phyloP scores from a whole-genome alignment of 1,139 yeast genomes.

The Debaryomyces nepalensis region DNA sequence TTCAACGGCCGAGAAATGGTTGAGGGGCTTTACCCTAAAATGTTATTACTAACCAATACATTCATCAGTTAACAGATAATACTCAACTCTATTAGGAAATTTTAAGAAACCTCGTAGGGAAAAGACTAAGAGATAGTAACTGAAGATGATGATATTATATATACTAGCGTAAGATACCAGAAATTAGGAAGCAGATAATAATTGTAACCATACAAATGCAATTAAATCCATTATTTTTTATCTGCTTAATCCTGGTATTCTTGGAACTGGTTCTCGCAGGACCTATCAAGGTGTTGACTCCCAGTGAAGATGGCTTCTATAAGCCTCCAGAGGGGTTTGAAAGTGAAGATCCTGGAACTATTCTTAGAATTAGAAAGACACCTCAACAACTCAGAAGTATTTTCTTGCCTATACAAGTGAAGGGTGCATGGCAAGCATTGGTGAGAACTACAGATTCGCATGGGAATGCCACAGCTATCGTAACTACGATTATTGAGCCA shows the following conservation, averaged over 20 bases:
- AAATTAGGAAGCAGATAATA: constrained; percentile 1
- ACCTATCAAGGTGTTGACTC: constrained; percentile 12
- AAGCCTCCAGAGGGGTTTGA: constrained; percentile 28
- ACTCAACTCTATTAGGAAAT: too few species aligned
- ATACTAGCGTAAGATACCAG: background rate
- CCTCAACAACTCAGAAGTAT: constrained; percentile 25
- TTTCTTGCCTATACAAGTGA: constrained; percentile 22
- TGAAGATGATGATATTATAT: too few species aligned
- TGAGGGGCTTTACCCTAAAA: too few species aligned
- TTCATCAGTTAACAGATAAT: too few species aligned
- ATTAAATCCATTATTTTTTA: background rate
- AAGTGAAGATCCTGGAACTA: constrained; percentile 23
- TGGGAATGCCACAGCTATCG: constrained; percentile 37
- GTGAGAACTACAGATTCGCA: constrained; percentile 39
- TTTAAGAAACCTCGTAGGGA: too few species aligned
- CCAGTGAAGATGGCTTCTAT: constrained; percentile 29
- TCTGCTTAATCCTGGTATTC: background rate
- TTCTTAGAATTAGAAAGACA: constrained; percentile 28
- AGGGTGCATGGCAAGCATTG: constrained; percentile 36
- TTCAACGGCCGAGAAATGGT: too few species aligned
- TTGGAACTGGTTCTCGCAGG: constrained; percentile 3
- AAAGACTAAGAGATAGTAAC: too few species aligned
- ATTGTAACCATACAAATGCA: background rate
- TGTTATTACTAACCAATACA: too few species aligned
- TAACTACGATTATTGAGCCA: constrained; percentile 39